Conservation (phyloP, 106 monocot genomes). For the Dendrobium catenatum region DNA sequence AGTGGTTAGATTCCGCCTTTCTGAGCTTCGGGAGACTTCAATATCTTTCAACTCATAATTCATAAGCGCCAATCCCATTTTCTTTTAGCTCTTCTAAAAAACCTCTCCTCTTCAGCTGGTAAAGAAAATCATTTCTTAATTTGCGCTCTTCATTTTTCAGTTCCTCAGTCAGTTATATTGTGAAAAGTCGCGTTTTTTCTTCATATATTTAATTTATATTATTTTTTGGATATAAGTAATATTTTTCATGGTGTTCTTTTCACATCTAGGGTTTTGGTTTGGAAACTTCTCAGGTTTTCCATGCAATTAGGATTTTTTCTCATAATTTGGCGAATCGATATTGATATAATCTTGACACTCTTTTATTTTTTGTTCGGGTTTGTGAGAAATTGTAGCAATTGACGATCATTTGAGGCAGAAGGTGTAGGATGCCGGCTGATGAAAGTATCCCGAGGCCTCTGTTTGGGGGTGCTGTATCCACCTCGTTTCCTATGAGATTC, state of each 20-base stretch:
- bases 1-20: no score
- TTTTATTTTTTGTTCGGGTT: neutral
- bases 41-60: no score
- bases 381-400: neutral
- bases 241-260: neutral
- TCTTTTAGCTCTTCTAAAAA: no score
- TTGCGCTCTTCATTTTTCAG: neutral
- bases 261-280: neutral
- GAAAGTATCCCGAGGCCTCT: constrained; percentile 32
- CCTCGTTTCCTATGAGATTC: constrained; percentile 61
- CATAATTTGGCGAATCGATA: neutral
- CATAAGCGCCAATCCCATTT: no score
- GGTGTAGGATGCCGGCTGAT: constrained; percentile 35
- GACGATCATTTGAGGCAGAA: neutral
- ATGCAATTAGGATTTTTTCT: neutral
- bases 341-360: neutral
- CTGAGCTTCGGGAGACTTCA: no score
- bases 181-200: neutral
- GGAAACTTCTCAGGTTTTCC: neutral
- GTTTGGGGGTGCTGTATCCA: constrained; percentile 81
- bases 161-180: neutral
- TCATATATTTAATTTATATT: neutral
- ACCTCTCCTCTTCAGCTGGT: no score
- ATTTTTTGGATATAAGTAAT: neutral
- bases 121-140: no score